Conservation (phyloP, 768 basidiomycete species). For the Psilocybe subaeruginosa region DNA sequence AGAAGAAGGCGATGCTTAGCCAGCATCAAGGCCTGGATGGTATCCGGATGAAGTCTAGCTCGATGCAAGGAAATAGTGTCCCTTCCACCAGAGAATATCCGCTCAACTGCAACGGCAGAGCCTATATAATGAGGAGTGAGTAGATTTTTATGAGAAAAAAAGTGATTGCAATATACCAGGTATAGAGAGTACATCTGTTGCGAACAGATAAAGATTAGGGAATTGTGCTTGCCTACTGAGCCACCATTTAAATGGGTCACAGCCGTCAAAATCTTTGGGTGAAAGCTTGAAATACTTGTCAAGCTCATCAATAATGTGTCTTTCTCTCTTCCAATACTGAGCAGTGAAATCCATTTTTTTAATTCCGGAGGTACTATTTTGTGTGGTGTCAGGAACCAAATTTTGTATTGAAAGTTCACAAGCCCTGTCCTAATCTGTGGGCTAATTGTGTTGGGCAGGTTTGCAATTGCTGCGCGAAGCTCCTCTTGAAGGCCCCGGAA, state of each 20-base stretch:
- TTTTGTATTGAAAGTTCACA: not conserved
- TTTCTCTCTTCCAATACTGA: too few species aligned
- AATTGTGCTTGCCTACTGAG: conserved; percentile 18
- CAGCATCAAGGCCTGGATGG: conserved; percentile 32
- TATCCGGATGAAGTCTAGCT: conserved; percentile 31
- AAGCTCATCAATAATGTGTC: conserved; percentile 13
- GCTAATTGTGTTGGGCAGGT: conserved; percentile 20
- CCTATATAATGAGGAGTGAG: conserved; percentile 17
- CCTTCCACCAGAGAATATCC: conserved; percentile 33
- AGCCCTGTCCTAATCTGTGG: conserved; percentile 24
- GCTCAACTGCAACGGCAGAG: conserved; percentile 36
- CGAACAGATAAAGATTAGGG: conserved; percentile 30
- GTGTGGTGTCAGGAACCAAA: not conserved
- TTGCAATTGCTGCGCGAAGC: conserved; percentile 15
- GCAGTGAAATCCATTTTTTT: too few species aligned
- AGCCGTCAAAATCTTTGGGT: conserved; percentile 25
- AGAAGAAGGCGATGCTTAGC: conserved; percentile 17
- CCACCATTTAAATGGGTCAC: conserved; percentile 36
- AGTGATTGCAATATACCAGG: conserved; percentile 23
- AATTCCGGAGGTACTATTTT: not conserved
- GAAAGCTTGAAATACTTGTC: conserved; percentile 19
- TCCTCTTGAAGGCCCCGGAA: conserved; percentile 32
- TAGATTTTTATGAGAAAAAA: not conserved
- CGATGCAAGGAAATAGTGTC: conserved; percentile 34
- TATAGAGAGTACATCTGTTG: conserved; percentile 30